Percentiles rank a stretch among this genome's conserved stretches.
Conservation (phyloP, 2,329 filamentous ascomycete genomes). For the Pseudocercospora musae region DNA sequence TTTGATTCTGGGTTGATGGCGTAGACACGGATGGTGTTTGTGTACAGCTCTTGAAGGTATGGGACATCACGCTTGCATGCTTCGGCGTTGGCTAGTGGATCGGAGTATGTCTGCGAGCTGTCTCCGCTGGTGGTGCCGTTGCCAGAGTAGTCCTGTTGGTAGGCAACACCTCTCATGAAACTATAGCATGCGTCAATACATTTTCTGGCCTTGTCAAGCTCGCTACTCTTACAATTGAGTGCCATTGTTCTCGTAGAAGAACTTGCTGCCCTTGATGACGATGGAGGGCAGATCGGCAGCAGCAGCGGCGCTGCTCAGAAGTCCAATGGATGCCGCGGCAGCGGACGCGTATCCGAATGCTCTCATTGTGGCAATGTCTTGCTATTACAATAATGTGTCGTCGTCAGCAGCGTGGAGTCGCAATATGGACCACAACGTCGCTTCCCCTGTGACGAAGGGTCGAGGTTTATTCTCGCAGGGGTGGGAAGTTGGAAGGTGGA, state of each 20-base stretch:
- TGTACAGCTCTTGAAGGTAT: constrained; percentile 70
- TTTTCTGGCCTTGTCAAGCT: neutral
- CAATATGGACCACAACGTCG: neutral
- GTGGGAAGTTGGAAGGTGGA: constrained; percentile 10
- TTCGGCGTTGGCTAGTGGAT: constrained; percentile 72
- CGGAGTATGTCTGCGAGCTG: constrained; percentile 58
- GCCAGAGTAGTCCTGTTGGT: constrained; percentile 69
- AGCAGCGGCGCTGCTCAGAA: constrained; percentile 40
- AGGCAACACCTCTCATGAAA: constrained; percentile 90
- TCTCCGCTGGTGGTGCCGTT: constrained; percentile 43
- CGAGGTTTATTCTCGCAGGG: neutral
- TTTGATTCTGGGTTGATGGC: constrained; percentile 76
- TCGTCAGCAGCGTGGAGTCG: constrained; percentile 1
- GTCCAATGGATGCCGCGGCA: constrained; percentile 46
- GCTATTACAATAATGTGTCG: constrained; percentile 4
- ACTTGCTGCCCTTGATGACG: constrained; percentile 75
- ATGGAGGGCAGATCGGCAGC: constrained; percentile 60
- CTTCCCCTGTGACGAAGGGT: neutral
- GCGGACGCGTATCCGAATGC: constrained; percentile 49
- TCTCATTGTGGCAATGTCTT: constrained; percentile 46
- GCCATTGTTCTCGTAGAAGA: constrained; percentile 83
- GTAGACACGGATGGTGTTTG: constrained; percentile 94
- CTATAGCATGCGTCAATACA: constrained; percentile 35
- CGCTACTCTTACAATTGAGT: constrained; percentile 61
- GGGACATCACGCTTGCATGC: constrained; percentile 83